phyloP scores from a whole-genome alignment of 2,329 filamentous ascomycete genomes.

The Fusarium burgessii region DNA sequence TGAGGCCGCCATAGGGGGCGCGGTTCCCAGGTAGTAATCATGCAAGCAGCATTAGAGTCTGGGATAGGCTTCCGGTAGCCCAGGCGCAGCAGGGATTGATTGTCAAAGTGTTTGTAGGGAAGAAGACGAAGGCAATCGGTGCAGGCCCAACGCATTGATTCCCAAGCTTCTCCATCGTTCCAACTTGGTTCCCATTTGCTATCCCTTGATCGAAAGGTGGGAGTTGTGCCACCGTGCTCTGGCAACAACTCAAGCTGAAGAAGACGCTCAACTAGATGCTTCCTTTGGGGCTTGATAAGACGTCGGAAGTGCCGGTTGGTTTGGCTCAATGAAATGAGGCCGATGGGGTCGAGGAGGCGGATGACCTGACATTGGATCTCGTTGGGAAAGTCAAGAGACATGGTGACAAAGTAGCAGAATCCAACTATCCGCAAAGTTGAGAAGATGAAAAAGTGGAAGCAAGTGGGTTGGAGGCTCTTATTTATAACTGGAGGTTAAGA shows the following conservation, averaged over 20 bases:
- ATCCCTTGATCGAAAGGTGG: background rate
- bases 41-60: background rate
- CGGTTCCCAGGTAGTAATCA: slow-evolving; percentile 21
- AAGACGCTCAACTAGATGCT: slow-evolving; percentile 18
- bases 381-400: background rate
- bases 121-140: slow-evolving; percentile 29
- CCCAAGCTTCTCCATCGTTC: background rate
- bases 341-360: slow-evolving; percentile 29
- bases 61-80: slow-evolving; percentile 27
- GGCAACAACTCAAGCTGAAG: slow-evolving; percentile 3
- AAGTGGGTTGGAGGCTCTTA: too few species aligned
- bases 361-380: slow-evolving; percentile 26
- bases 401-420: background rate
- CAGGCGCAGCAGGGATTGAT: slow-evolving; percentile 7
- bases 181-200: background rate
- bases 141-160: slow-evolving; percentile 30
- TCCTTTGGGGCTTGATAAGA: slow-evolving; percentile 19
- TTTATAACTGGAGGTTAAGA: too few species aligned
- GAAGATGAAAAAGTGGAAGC: background rate
- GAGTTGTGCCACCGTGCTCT: slow-evolving; percentile 10
- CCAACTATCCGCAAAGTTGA: background rate
- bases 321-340: slow-evolving; percentile 30
- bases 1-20: background rate
- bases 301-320: slow-evolving; percentile 15
- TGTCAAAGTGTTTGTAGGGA: slow-evolving; percentile 17